These are phyloP conservation scores for Colletotrichum sp. DNA, from an alignment of 2,329 filamentous ascomycete genomes.

Conservation along the genomic window DNA sequence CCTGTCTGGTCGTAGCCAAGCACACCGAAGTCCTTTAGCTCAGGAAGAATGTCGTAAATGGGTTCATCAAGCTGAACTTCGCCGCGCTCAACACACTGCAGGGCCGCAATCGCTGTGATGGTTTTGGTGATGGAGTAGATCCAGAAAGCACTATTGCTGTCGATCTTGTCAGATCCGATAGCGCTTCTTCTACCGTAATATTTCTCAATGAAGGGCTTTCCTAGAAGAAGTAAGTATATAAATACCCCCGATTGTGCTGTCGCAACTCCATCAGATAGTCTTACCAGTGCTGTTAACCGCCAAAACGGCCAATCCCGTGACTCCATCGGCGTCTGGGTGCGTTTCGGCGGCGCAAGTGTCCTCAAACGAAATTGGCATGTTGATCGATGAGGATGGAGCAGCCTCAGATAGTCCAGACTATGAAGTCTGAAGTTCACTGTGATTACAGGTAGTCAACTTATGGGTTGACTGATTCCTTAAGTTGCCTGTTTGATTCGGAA, in stretches of 20 bases:
- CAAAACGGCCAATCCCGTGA: background rate
- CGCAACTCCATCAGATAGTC: background rate
- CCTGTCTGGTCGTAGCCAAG: background rate
- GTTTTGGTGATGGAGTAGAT: background rate
- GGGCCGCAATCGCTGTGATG: background rate
- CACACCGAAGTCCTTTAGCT: background rate
- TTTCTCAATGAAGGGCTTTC: background rate
- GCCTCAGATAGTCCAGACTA: background rate
- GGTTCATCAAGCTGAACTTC: background rate
- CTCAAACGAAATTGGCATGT: background rate
- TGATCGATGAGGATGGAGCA: background rate
- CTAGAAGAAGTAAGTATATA: background rate
- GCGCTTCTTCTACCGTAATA: background rate
- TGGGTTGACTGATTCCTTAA: background rate
- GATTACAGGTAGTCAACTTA: background rate
- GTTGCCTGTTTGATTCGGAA: background rate
- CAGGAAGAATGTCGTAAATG: background rate
- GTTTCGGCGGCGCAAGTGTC: background rate
- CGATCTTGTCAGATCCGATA: background rate
- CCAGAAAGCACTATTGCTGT: background rate
- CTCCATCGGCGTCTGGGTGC: background rate
- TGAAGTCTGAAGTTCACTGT: fast-evolving
- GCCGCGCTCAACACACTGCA: background rate
- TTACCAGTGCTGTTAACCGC: background rate
- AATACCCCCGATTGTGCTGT: too few relatives aligned